Base-by-base conservation (phyloP, 768 basidiomycete species). In the Kwoniella europaea region DNA sequence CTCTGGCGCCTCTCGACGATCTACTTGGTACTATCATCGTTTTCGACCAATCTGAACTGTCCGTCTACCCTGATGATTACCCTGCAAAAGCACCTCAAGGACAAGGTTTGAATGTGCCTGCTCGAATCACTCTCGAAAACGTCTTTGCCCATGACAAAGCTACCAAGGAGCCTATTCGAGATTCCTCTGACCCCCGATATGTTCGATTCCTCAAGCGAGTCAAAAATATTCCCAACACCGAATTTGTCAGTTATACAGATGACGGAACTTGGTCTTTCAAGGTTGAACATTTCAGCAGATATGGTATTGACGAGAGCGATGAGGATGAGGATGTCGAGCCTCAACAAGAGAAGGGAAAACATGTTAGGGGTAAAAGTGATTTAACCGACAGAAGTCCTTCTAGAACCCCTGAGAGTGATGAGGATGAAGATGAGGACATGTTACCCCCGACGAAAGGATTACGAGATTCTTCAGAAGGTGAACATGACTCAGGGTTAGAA, bases 111-210 rank as follows among this genome's bases (percentile, higher is more conserved):
- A 98, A 98, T 79, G 94, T 95, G 24, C 89, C 88, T 41, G 93
- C 95, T 22, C 87, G 86, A 68, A 88, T 99, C 74, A 86, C 88
- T 57, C 85, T 99, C 55, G 85, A 91, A 74, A 86, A 89, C 64
- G 94, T 93, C 85, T 98, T 92, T 91, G 88, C 93, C 58, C 87
- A 90, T 73, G 93, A 98, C 84, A 95, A 95, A 86, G 91, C 92
- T 53, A 93, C 93, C 43, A 87, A 93, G 71, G 90, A 95, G 79
- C 91, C 92, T 52, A 90, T 98, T 84, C 94, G 91, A 82, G 92
- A 98, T 75, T 85, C 87, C 69, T 87, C 87, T 41, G 88, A 93
- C 77, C 89, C 91, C n/a, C 88, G 89, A 52, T 85, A 89, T 50
- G 90, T 90, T 74, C 90, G 92, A 76, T 85, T 85, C 73, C 73